These are phyloP conservation scores for Leccinum uliginosum DNA, from an alignment of 768 basidiomycete genomes.

Conservation along the genomic window DNA sequence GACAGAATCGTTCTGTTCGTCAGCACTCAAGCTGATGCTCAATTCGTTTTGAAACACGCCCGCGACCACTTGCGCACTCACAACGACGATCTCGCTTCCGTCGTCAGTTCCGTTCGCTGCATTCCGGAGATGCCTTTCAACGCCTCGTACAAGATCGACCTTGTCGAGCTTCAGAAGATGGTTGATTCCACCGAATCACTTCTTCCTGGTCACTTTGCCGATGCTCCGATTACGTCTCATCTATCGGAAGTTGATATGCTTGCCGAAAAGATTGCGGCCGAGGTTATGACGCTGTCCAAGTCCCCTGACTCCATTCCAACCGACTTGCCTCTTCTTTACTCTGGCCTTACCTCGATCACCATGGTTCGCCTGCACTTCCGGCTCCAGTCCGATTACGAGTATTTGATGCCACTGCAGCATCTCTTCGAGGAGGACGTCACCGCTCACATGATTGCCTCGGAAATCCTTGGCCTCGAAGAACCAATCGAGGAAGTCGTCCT, in stretches of 20 bases:
- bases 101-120: constrained; percentile 10
- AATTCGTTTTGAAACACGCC: constrained; percentile 9
- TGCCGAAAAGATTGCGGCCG: constrained; percentile 32
- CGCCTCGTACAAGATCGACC: constrained; percentile 14
- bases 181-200: constrained; percentile 6
- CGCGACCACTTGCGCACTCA: constrained; percentile 9
- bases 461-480: constrained; percentile 24
- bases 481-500: constrained; percentile 7
- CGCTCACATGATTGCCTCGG: constrained; percentile 25
- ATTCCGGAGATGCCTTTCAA: constrained; percentile 15
- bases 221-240: constrained; percentile 6
- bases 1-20: constrained; percentile 6
- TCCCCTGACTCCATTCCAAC: constrained; percentile 23
- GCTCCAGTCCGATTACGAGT: constrained; percentile 33
- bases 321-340: constrained; percentile 30
- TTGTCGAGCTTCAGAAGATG: constrained; percentile 10
- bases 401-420: constrained; percentile 23
- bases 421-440: constrained; percentile 31
- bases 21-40: constrained; percentile 7
- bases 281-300: constrained; percentile 28
- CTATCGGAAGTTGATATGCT: constrained; percentile 21
- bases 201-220: constrained; percentile 2
- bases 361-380: constrained; percentile 30
- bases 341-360: constrained; percentile 28
- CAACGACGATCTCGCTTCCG: constrained; percentile 6